These are phyloP conservation scores for Avena sativa DNA, from an alignment of 176 grass and related monocot genomes.

Conservation along the genomic window DNA sequence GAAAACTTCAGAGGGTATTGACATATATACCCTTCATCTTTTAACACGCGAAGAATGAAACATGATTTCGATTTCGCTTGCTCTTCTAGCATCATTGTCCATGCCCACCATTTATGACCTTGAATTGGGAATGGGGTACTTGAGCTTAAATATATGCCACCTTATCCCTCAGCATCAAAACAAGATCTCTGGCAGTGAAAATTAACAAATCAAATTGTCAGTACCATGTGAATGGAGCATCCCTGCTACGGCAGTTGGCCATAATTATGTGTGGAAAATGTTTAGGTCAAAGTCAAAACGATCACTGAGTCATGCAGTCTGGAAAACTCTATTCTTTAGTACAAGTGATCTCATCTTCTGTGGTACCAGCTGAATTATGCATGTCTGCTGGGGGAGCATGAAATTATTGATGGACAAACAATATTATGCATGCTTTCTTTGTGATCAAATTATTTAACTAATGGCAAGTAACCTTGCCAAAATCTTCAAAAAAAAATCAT, in stretches of 20 bases:
- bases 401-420: no score
- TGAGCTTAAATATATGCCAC: slow-evolving; percentile 17
- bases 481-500: neutral
- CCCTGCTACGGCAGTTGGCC: slow-evolving; percentile 18
- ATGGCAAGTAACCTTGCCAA: neutral
- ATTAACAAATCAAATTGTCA: slow-evolving; percentile 52
- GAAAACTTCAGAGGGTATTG: slow-evolving; percentile 85
- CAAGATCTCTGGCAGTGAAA: slow-evolving; percentile 34
- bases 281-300: slow-evolving; percentile 45
- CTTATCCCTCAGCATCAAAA: slow-evolving; percentile 12
- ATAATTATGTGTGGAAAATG: slow-evolving; percentile 30
- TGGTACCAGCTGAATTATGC: neutral
- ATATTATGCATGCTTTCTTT: neutral
- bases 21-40: neutral
- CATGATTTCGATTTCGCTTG: neutral
- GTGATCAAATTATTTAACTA: neutral
- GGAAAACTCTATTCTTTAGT: slow-evolving; percentile 20
- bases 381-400: no score
- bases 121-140: slow-evolving; percentile 3
- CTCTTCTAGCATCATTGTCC: slow-evolving; percentile 17
- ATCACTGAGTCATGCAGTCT: neutral
- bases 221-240: slow-evolving; percentile 35
- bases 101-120: slow-evolving; percentile 39
- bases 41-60: slow-evolving; percentile 27
- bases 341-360: neutral